Percentiles rank a stretch among this genome's conserved stretches.
Evolutionary conservation across 176 grass and related monocot genomes (phyloP).

Genomic region (Musa itinerans): DNA sequence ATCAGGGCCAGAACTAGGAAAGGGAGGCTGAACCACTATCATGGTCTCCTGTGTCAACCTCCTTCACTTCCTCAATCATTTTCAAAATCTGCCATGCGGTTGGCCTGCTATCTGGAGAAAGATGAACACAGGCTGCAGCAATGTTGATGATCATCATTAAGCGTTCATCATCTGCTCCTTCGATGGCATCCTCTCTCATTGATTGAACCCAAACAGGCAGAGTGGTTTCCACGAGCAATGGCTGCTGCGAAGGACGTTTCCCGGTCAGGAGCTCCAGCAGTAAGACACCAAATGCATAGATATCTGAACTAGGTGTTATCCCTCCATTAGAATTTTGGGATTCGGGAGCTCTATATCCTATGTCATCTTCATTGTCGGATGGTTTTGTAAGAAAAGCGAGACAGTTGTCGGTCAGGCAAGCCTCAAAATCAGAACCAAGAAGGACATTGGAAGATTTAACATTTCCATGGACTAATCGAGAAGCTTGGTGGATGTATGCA

Average conservation of each 20-base stretch:
- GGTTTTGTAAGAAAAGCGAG: slow-evolving; percentile 71
- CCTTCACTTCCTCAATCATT: slow-evolving; percentile 99
- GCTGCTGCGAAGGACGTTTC: slow-evolving; percentile 60
- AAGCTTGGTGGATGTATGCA: slow-evolving; percentile 92
- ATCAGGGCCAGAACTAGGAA: slow-evolving; percentile 26
- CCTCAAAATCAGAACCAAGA: slow-evolving; percentile 92
- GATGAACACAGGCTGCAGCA: slow-evolving; percentile 47
- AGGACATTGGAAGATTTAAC: slow-evolving; percentile 78
- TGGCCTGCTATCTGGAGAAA: slow-evolving; percentile 64
- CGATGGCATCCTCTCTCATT: slow-evolving; percentile 31
- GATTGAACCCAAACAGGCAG: slow-evolving; percentile 54
- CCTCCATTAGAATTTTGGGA: slow-evolving; percentile 55
- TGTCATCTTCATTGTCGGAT: slow-evolving; percentile 49
- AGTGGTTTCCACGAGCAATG: slow-evolving; percentile 41
- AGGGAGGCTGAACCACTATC: slow-evolving; percentile 57
- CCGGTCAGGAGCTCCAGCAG: slow-evolving; percentile 78
- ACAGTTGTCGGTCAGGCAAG: slow-evolving; percentile 88
- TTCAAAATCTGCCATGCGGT: slow-evolving; percentile 91
- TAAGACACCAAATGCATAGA: slow-evolving; percentile 80
- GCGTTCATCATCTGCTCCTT: slow-evolving; percentile 43
- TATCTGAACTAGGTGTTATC: slow-evolving; percentile 79
- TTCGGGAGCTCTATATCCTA: slow-evolving; percentile 70
- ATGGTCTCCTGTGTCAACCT: slow-evolving; percentile 46
- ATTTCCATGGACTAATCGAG: slow-evolving; percentile 79
- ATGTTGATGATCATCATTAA: slow-evolving; percentile 70